phyloP scores from a whole-genome alignment of 768 basidiomycete species.

The Dacryopinax spathularia region DNA sequence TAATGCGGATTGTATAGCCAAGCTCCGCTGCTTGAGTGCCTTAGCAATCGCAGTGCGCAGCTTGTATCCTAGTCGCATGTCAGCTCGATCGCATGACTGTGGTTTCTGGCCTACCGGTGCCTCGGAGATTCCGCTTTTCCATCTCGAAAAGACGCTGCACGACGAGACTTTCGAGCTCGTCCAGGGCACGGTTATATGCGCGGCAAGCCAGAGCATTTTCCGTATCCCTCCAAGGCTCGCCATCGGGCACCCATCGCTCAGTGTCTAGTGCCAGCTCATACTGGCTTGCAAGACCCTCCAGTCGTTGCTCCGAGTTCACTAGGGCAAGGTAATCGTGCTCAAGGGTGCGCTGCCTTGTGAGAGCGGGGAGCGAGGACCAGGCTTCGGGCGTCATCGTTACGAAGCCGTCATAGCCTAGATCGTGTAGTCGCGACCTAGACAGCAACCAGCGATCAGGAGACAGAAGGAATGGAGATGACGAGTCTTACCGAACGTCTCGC shows the following conservation, averaged over 20 bases:
- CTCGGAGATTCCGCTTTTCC: not conserved
- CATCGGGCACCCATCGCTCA: not conserved
- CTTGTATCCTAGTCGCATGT: constrained; percentile 19
- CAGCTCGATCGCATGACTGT: no score
- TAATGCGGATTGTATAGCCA: constrained; percentile 20
- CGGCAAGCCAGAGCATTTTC: not conserved
- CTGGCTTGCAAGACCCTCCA: not conserved
- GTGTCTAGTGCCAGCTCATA: not conserved
- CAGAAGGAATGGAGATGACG: no score
- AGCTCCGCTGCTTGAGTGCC: constrained; percentile 18
- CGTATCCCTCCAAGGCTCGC: not conserved
- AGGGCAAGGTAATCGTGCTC: not conserved
- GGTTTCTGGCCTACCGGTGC: no score
- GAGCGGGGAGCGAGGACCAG: no score
- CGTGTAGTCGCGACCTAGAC: no score
- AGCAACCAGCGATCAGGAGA: no score
- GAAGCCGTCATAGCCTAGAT: no score
- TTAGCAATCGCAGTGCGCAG: constrained; percentile 23
- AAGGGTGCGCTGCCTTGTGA: not conserved
- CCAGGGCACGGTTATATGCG: not conserved
- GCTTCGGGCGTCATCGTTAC: no score
- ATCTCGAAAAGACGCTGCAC: constrained; percentile 3
- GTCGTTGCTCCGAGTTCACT: not conserved
- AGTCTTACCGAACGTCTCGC: no score
- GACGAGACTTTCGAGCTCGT: not conserved